These are phyloP conservation scores for Candida ovalis DNA, from an alignment of 805 yeast species.

Conservation along the genomic window DNA sequence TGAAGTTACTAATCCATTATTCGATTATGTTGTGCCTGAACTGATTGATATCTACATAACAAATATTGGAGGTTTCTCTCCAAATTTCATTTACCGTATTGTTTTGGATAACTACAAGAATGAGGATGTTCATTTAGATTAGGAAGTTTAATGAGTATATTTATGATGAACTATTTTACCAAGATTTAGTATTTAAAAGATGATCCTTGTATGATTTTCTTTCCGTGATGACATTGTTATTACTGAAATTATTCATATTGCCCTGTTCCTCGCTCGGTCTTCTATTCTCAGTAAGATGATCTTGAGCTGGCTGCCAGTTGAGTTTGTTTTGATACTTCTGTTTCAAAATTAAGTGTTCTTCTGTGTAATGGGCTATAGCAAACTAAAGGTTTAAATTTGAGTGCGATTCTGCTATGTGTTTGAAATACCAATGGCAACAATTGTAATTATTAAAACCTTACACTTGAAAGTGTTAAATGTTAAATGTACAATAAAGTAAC, in stretches of 20 bases:
- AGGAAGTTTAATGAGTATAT: constrained; percentile 7
- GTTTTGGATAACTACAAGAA: constrained; percentile 90
- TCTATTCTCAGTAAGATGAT: constrained; percentile 27
- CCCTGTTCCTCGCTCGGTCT: constrained; percentile 69
- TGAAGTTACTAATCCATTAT: constrained; percentile 81
- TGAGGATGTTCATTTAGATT: constrained; percentile 67
- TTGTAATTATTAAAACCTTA: constrained; percentile 38
- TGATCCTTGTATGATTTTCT: no score
- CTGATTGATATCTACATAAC: constrained; percentile 92
- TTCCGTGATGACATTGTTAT: no score
- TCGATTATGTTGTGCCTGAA: constrained; percentile 91
- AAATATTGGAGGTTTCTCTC: constrained; percentile 94
- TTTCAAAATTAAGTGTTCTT: background rate
- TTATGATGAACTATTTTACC: background rate
- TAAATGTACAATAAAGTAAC: background rate
- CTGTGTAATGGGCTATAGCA: constrained; percentile 45
- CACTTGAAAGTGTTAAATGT: constrained; percentile 13
- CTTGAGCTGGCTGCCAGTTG: constrained; percentile 60
- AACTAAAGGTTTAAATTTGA: constrained; percentile 46
- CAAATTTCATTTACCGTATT: constrained; percentile 91
- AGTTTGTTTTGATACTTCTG: background rate
- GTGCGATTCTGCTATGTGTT: constrained; percentile 47
- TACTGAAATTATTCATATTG: constrained; percentile 13
- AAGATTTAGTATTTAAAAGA: no score
- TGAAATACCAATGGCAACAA: constrained; percentile 29